Evolutionary conservation across 1,284 basidiomycete genomes (phyloP).

Genomic region (Moniliophthora roreri): DNA sequence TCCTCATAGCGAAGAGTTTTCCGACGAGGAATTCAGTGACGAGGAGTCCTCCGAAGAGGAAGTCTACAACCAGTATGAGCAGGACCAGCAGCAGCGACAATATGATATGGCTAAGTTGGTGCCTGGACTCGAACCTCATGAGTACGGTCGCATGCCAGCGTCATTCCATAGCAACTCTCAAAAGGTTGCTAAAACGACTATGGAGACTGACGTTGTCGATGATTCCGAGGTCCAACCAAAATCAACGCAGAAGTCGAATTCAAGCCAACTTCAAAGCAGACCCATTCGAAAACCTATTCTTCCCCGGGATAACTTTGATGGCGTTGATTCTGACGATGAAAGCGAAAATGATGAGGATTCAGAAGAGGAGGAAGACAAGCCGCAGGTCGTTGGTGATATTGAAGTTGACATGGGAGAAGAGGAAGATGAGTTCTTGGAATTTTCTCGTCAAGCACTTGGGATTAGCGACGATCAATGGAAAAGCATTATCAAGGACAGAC

Average conservation of each 20-base stretch:
- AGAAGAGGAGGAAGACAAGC: conserved; percentile 67
- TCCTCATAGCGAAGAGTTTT: conserved; percentile 52
- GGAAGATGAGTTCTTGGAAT: conserved; percentile 89
- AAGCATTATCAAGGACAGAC: conserved; percentile 76
- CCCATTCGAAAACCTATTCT: conserved; percentile 75
- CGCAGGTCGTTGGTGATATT: conserved; percentile 77
- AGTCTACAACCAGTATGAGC: conserved; percentile 23
- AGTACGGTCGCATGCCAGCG: conserved; percentile 81
- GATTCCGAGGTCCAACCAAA: conserved; percentile 12
- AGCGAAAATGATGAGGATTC: conserved; percentile 59
- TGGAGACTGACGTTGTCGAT: conserved; percentile 44
- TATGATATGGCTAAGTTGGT: conserved; percentile 73
- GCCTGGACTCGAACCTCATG: conserved; percentile 63
- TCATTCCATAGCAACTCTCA: conserved; percentile 70
- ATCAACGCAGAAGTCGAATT: conserved; percentile 10
- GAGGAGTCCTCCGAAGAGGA: conserved; percentile 38
- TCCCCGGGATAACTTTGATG: conserved; percentile 78
- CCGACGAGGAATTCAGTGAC: conserved; percentile 55
- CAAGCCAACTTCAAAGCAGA: conserved; percentile 23
- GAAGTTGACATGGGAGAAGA: conserved; percentile 90
- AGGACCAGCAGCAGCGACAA: conserved; percentile 41
- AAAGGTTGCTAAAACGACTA: conserved; percentile 50
- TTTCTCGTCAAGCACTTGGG: conserved; percentile 86
- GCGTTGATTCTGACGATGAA: conserved; percentile 84
- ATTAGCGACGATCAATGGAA: conserved; percentile 84